A percentile compares a stretch with the other conserved stretches of the same genome.
Conservation (phyloP, 2,329 filamentous ascomycete species). For the Harringtonia aguacate region DNA sequence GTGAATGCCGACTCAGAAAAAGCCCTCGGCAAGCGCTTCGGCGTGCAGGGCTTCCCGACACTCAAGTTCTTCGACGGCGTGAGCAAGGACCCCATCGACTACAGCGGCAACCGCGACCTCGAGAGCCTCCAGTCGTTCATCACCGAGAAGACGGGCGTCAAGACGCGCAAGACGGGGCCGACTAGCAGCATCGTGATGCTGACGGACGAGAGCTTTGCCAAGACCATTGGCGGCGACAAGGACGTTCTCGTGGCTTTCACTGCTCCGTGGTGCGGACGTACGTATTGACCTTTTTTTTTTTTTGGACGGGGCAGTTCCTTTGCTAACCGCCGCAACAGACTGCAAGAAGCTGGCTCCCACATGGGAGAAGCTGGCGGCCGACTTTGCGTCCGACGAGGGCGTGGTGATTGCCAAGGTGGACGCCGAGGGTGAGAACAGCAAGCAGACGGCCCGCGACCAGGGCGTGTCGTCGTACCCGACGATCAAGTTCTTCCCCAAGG, state of each 20-base stretch:
- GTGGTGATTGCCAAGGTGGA: constrained; percentile 94
- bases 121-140: constrained; percentile 78
- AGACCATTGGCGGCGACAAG: constrained; percentile 72
- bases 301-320: neutral
- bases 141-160: constrained; percentile 74
- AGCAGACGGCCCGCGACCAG: constrained; percentile 63
- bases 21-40: constrained; percentile 73
- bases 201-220: constrained; percentile 68
- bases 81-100: constrained; percentile 74
- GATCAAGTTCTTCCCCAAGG: constrained; percentile 94
- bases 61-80: constrained; percentile 97
- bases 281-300: constrained; percentile 28
- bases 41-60: constrained; percentile 90
- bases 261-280: constrained; percentile 97
- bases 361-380: constrained; percentile 78
- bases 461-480: constrained; percentile 84
- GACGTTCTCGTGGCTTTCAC: constrained; percentile 93
- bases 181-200: constrained; percentile 71
- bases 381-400: constrained; percentile 63
- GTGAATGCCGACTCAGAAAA: constrained; percentile 91
- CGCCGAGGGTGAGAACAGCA: constrained; percentile 74
- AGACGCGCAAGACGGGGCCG: constrained; percentile 62
- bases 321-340: constrained; percentile 49
- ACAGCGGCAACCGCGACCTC: constrained; percentile 76
- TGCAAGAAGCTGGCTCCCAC: constrained; percentile 88